Evolutionary conservation across 768 basidiomycete genomes (phyloP).

Genomic region (Naganishia antarctica): DNA sequence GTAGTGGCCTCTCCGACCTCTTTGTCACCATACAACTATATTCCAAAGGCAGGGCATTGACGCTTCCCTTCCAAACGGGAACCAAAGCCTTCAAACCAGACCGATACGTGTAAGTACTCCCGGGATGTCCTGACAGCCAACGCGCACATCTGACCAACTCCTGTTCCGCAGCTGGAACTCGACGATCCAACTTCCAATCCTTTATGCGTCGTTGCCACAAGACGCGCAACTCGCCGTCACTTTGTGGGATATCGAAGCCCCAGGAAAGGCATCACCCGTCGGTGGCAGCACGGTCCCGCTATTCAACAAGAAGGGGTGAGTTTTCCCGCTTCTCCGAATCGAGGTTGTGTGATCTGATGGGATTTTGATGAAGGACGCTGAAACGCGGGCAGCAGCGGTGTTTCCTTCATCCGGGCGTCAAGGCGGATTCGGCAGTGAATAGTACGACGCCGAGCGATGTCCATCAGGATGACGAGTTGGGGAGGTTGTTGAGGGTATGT

Average conservation of each 20-base stretch:
- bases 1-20: conserved; percentile 80
- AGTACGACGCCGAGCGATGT: conserved; percentile 82
- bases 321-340: conserved; percentile 8
- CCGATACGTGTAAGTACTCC: conserved; percentile 15
- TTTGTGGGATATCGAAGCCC: conserved; percentile 88
- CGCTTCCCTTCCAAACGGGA: conserved; percentile 83
- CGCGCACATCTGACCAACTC: neutral
- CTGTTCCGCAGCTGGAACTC: conserved; percentile 75
- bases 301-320: conserved; percentile 88
- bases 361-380: conserved; percentile 60
- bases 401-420: conserved; percentile 71
- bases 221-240: conserved; percentile 87
- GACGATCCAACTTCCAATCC: conserved; percentile 84
- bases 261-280: conserved; percentile 71
- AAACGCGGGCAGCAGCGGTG: conserved; percentile 87
- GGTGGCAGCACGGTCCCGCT: conserved; percentile 85
- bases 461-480: conserved; percentile 82
- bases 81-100: conserved; percentile 57
- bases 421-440: conserved; percentile 79
- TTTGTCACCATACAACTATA: conserved; percentile 88
- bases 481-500: conserved; percentile 70
- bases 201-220: conserved; percentile 86
- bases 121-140: neutral
- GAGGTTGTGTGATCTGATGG: neutral
- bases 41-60: conserved; percentile 87